phyloP scores from a whole-genome alignment of 495 filamentous ascomycete species.

The Clavariopsis aquatica region DNA sequence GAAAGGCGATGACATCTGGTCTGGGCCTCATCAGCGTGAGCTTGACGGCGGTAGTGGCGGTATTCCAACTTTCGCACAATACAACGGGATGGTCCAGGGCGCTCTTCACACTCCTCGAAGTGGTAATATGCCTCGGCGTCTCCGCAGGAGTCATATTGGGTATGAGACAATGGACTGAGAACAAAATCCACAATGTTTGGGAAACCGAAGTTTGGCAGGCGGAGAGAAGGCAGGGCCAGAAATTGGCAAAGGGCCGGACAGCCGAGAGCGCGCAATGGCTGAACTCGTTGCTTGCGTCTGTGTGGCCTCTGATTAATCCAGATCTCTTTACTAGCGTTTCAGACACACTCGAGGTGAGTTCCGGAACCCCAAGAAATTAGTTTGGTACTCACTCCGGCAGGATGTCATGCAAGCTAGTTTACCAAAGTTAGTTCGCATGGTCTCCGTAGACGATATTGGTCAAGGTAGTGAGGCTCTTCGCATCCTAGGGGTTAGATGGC shows the following conservation, averaged over 20 bases:
- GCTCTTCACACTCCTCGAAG: conserved; percentile 24
- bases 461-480: conserved; percentile 67
- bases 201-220: conserved; percentile 66
- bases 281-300: conserved; percentile 60
- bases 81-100: conserved; percentile 32
- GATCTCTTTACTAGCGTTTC: conserved; percentile 65
- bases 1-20: conserved; percentile 50
- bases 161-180: conserved; percentile 56
- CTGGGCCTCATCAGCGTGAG: conserved; percentile 40
- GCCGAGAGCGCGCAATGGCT: conserved; percentile 68
- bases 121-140: conserved; percentile 30
- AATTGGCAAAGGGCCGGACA: conserved; percentile 46
- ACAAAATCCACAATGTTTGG: conserved; percentile 56
- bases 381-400: conserved; percentile 1
- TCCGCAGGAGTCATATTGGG: conserved; percentile 47
- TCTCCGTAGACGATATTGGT: conserved; percentile 68
- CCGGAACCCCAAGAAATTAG: not conserved
- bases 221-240: conserved; percentile 51
- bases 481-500: conserved; percentile 65
- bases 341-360: conserved; percentile 59
- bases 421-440: conserved; percentile 65
- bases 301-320: conserved; percentile 72
- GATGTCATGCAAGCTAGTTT: conserved; percentile 72
- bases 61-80: conserved; percentile 26
- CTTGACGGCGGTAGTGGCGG: conserved; percentile 35